Evolutionary conservation across 2,329 filamentous ascomycete species (phyloP), one percentile per base, ranked within the genome.

Genomic region (Aspergillus versicolor): DNA sequence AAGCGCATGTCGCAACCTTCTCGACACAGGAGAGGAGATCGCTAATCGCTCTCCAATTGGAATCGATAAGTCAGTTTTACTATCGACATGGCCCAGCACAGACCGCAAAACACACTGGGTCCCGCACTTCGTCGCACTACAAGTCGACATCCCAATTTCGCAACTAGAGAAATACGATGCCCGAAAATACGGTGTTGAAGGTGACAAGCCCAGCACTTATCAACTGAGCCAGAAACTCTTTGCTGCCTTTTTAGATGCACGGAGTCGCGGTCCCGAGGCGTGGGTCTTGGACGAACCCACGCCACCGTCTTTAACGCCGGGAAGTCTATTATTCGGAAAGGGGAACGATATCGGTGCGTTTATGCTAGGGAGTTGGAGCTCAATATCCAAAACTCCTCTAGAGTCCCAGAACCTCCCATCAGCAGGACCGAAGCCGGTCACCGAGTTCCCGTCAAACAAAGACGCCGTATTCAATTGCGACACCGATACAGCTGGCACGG

Each of bases 81-180:
- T 57, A 11, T 42, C 55, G 9, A 8, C 17, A 11, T 49, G 50
- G 49, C 34, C 55, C 11, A 37, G 21, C 21, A 24, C n/a, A 13
- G 11, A 19, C 6, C 5, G 41, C 5, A 40, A 57, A 53, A 45
- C 40, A 3, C 43, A 48, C 43, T 57, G 55, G 49, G 37, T 57
- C 19, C 19, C 55, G 15, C 54, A 50, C 12, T 54, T 49, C 38
- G 43, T 34, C 5, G 55, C 55, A 3, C 21, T 54, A 5, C 50
- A 57, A 19, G 50, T 22, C 17, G 55, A 57, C 9, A 32, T 57
- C 1, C 55, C 55, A 7, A 11, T 57, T 2, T 43, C 49, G 7
- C 30, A 24, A 3, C 50, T 57, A 7, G 49, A 22, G 47, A 43
- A 47, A 24, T 61, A 15, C 24, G 19, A 19, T 7, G 17, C 27